A percentile compares a stretch with the other conserved stretches of the same genome.
Evolutionary conservation across 805 yeast species (phyloP).

Genomic region (Grigorovia transvaalensis): DNA sequence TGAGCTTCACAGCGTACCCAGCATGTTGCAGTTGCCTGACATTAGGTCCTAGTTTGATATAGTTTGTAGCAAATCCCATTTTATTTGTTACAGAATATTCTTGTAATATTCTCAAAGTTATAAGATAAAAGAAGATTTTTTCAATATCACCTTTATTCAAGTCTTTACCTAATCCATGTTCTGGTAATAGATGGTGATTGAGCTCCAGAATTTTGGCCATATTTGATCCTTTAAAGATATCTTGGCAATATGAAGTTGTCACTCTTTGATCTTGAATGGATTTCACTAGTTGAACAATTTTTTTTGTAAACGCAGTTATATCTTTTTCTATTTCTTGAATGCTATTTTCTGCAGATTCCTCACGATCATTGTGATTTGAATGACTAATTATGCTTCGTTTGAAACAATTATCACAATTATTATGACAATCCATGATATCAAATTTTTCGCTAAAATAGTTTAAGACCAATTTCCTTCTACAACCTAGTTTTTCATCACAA

Average conservation of each 20-base stretch:
- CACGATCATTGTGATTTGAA: background rate
- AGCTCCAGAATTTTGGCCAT: slow-evolving; percentile 47
- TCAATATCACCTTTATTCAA: slow-evolving; percentile 64
- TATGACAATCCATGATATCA: slow-evolving; percentile 51
- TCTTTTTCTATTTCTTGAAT: slow-evolving; percentile 45
- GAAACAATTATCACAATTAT: slow-evolving; percentile 79
- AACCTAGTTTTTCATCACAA: slow-evolving; percentile 84
- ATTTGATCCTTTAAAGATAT: slow-evolving; percentile 66
- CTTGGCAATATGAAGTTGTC: slow-evolving; percentile 73
- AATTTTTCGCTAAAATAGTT: slow-evolving; percentile 85
- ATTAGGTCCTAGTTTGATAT: slow-evolving; percentile 53
- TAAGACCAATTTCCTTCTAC: slow-evolving; percentile 79
- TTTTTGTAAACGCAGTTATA: slow-evolving; percentile 53
- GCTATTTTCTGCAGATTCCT: slow-evolving; percentile 4
- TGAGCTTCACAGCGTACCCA: slow-evolving; percentile 38
- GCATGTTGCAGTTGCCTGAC: slow-evolving; percentile 41
- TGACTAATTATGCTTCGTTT: slow-evolving; percentile 22
- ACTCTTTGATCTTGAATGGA: slow-evolving; percentile 48
- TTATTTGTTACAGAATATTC: slow-evolving; percentile 67
- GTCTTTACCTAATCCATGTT: slow-evolving; percentile 61
- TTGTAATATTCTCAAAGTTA: slow-evolving; percentile 51
- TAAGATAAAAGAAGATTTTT: slow-evolving; percentile 69
- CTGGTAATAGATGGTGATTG: slow-evolving; percentile 51
- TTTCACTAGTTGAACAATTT: slow-evolving; percentile 50
- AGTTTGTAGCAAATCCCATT: slow-evolving; percentile 74